Conservation (phyloP, 495 filamentous ascomycete species). For the Penicillium crystallinum region DNA sequence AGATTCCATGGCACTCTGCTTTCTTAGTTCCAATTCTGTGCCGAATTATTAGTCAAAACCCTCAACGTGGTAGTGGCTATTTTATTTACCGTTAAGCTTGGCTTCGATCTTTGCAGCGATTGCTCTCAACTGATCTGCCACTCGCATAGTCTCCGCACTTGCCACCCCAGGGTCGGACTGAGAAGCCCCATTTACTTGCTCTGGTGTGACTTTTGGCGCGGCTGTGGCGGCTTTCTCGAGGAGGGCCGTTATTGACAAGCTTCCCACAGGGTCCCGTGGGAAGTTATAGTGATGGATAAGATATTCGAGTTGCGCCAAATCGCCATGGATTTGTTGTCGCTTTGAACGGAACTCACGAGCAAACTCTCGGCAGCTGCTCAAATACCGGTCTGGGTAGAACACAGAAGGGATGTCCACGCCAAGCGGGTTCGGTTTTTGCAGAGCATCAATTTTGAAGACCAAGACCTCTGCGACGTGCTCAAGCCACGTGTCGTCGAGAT, state of each 20-base stretch:
- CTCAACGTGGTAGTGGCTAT: background rate
- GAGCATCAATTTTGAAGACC: slow-evolving; percentile 51
- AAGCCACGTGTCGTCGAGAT: slow-evolving; percentile 52
- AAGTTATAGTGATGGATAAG: slow-evolving; percentile 29
- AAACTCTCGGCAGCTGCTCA: slow-evolving; percentile 51
- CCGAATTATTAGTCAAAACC: slow-evolving; percentile 8
- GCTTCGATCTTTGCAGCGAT: slow-evolving; percentile 41
- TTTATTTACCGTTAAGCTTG: slow-evolving; percentile 44
- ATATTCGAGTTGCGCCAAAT: slow-evolving; percentile 38
- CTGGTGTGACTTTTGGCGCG: slow-evolving; percentile 21
- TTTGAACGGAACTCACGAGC: slow-evolving; percentile 45
- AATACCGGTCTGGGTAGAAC: slow-evolving; percentile 77
- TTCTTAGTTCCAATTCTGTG: slow-evolving; percentile 49
- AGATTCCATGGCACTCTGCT: slow-evolving; percentile 41
- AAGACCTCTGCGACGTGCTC: slow-evolving; percentile 63
- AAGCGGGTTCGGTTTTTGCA: slow-evolving; percentile 41
- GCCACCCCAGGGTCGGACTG: slow-evolving; percentile 13
- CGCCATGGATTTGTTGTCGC: slow-evolving; percentile 32
- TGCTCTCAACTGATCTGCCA: slow-evolving; percentile 35
- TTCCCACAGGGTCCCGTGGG: slow-evolving; percentile 16
- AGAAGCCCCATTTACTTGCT: slow-evolving; percentile 16
- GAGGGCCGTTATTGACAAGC: slow-evolving; percentile 27
- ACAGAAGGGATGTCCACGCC: slow-evolving; percentile 63
- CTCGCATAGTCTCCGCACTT: slow-evolving; percentile 22
- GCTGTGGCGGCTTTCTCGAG: slow-evolving; percentile 35